Base-by-base conservation (phyloP, 768 basidiomycete genomes). In the Agaricus sinodeliciosus region DNA sequence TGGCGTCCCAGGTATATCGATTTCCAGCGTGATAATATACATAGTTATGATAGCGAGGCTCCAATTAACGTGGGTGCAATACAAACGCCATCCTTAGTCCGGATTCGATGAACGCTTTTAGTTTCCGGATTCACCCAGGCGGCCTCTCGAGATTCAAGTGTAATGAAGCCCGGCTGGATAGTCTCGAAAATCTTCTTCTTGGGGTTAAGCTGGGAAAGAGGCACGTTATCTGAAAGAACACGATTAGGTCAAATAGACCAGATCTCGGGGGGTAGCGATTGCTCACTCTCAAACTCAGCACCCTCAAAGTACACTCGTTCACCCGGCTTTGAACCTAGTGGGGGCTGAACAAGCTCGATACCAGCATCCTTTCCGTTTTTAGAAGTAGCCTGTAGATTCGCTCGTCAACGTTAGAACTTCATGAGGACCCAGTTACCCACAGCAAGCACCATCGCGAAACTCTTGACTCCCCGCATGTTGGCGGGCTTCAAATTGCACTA, bases 151-250 rank as follows among this genome's bases (percentile, higher is more conserved):
- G 81, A 81, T 50, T 94, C 87, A 4, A 98, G 76, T 5, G 96
- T 98, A 35, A 78, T 93, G 65, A 99, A 96, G 16, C 86, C 90
- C 84, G 94, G 93, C 65, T 96, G 96, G 46, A 99, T 82, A 0
- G 94, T 87, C 72, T 99, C 96, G 62, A 97, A 99, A 28, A 98
- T 90, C 73, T 98, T 99, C 76, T 96, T 98, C 73, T 98, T 99
- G 11, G 96, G 96, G 69, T 97, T 97, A 53, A 99, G 75, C 62
- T 94, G 92, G 6, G 86, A 63, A 19, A 95, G 71, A 0, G 94
- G 88, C 16, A 74, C 77, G 0, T 76, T 76, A 59, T 72, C 86
- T 86, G 47, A 18, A 26, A 37, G 47, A 27, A 40, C 25, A 57
- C 19, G 49, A 6, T 16, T 6, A 31, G 28, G 35, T 11, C 18